These are phyloP conservation scores for Pleurostoma richardsiae DNA, from an alignment of 2,329 filamentous ascomycete genomes.

Conservation along the genomic window DNA sequence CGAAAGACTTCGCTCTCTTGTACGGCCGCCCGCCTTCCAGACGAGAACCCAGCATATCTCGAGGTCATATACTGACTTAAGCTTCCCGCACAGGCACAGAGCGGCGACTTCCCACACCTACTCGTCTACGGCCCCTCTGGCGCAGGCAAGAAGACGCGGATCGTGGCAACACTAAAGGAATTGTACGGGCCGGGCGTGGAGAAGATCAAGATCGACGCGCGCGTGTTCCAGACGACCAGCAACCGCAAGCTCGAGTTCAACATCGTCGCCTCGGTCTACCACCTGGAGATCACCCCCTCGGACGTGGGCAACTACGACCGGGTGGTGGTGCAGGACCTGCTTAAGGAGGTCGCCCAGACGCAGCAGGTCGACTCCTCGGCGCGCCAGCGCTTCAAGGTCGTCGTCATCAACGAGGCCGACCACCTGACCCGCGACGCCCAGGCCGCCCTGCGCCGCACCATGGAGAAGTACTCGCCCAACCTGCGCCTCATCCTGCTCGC, in stretches of 20 bases:
- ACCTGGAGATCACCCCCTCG: constrained; percentile 95
- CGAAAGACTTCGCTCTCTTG: constrained; percentile 77
- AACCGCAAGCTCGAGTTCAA: constrained; percentile 99
- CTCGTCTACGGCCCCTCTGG: constrained; percentile 96
- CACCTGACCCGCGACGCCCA: constrained; percentile 91
- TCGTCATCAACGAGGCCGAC: constrained; percentile 98
- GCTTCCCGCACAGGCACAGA: constrained; percentile 67
- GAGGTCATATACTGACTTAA: constrained; percentile 3
- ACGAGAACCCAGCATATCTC: constrained; percentile 7
- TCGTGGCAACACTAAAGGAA: constrained; percentile 91
- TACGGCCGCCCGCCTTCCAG: constrained; percentile 35
- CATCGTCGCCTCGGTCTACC: constrained; percentile 94
- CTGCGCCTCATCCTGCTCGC: constrained; percentile 85
- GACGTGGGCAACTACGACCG: constrained; percentile 96
- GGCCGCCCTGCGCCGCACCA: constrained; percentile 87
- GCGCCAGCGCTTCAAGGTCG: constrained; percentile 92
- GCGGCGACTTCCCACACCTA: constrained; percentile 94
- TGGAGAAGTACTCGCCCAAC: constrained; percentile 99
- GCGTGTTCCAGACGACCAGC: constrained; percentile 90
- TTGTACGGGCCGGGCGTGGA: constrained; percentile 96
- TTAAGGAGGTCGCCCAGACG: constrained; percentile 97
- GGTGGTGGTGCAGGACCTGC: constrained; percentile 88
- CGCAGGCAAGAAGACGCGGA: constrained; percentile 95
- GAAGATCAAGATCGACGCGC: constrained; percentile 98
- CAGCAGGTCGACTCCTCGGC: constrained; percentile 95